Percentiles rank a stretch among this genome's conserved stretches.
Evolutionary conservation across 371 early-diverging fungal species (phyloP).

Genomic region (Apophysomyces variabilis): DNA sequence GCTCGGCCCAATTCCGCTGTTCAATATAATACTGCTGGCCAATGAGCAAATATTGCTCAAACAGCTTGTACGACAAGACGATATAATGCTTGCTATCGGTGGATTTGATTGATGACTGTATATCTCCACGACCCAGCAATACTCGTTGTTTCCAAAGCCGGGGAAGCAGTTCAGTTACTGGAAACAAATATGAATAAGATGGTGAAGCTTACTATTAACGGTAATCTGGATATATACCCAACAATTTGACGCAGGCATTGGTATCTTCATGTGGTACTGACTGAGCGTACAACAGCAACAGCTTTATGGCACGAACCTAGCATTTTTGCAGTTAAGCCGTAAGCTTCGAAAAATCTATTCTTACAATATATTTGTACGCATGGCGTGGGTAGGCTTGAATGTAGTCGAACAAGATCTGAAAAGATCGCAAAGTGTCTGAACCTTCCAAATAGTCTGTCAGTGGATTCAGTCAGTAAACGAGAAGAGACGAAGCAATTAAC

Average conservation of each 20-base stretch:
- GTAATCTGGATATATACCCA: constrained; percentile 20
- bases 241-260: constrained; percentile 33
- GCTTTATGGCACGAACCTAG: constrained; percentile 42
- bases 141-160: constrained; percentile 49
- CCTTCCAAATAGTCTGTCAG: constrained; percentile 36
- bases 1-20: constrained; percentile 39
- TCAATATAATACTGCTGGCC: constrained; percentile 51
- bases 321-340: constrained; percentile 13
- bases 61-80: constrained; percentile 39
- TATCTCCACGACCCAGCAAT: constrained; percentile 35
- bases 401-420: constrained; percentile 44
- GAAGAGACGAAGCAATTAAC: no score
- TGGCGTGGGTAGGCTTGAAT: constrained; percentile 51
- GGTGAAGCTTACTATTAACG: no score
- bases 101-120: constrained; percentile 40
- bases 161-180: constrained; percentile 49
- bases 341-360: not conserved
- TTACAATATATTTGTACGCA: constrained; percentile 54
- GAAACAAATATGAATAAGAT: no score
- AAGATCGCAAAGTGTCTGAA: constrained; percentile 38
- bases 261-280: constrained; percentile 33
- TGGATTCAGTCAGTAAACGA: not conserved
- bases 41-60: constrained; percentile 47
- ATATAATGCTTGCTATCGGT: constrained; percentile 51
- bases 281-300: constrained; percentile 37